These are phyloP conservation scores for Musa troglodytarum DNA, from an alignment of 176 grass and related monocot genomes.

Conservation along the genomic window DNA sequence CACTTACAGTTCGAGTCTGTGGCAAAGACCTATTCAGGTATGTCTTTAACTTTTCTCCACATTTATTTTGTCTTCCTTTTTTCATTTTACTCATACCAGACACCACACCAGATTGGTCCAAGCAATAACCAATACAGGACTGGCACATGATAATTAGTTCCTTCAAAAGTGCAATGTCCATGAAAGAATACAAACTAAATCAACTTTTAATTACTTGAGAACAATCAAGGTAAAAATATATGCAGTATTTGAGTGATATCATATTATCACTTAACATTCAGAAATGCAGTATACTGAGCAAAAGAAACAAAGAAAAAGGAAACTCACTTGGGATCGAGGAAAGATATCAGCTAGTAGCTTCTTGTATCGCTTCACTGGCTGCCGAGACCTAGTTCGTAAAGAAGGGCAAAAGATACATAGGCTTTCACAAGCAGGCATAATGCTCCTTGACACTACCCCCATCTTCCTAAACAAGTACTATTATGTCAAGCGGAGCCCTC, in stretches of 20 bases:
- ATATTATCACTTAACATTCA: not conserved
- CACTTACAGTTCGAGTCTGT: no score
- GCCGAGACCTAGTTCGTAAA: slow-evolving; percentile 18
- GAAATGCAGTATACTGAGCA: not conserved
- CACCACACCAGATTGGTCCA: no score
- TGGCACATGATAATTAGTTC: not conserved
- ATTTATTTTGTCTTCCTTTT: no score
- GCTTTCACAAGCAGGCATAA: slow-evolving; percentile 12
- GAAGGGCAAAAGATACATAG: slow-evolving; percentile 16
- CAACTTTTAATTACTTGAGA: not conserved
- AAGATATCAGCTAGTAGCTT: slow-evolving; percentile 20
- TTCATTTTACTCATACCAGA: no score
- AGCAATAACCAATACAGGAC: no score
- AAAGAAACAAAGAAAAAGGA: not conserved
- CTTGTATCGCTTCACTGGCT: slow-evolving; percentile 22
- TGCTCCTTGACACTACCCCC: slow-evolving; percentile 16
- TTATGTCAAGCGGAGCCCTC: not conserved
- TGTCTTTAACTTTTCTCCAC: no score
- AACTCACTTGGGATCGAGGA: slow-evolving; percentile 21
- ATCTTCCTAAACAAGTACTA: not conserved
- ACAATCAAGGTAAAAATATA: not conserved
- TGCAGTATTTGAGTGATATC: not conserved
- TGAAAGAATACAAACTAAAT: not conserved
- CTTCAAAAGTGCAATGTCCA: not conserved
- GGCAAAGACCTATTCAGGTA: no score